These are phyloP conservation scores for Aphanomyces euteiches DNA, from an alignment of 352 stramenopile species.

Conservation along the genomic window DNA sequence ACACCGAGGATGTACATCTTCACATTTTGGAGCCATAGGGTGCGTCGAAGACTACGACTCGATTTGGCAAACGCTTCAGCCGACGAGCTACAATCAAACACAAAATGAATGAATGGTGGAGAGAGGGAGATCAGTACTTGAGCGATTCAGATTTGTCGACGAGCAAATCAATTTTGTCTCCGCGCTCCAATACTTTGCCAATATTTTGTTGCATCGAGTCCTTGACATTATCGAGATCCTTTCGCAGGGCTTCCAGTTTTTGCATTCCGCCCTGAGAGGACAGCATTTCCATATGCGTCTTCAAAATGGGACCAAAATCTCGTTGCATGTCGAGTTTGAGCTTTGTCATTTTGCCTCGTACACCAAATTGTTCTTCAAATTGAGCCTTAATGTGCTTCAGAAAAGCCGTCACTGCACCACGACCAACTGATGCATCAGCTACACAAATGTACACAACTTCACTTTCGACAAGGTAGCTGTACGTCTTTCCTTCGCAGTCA, in stretches of 20 bases:
- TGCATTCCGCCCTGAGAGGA: slow-evolving; percentile 66
- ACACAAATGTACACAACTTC: slow-evolving; percentile 84
- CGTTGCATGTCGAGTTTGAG: slow-evolving; percentile 84
- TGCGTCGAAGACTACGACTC: slow-evolving; percentile 70
- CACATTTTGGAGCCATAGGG: slow-evolving; percentile 83
- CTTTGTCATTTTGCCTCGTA: slow-evolving; percentile 83
- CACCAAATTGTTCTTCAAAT: slow-evolving; percentile 82
- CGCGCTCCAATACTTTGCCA: slow-evolving; percentile 76
- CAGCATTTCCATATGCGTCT: slow-evolving; percentile 85
- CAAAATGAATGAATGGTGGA: background rate
- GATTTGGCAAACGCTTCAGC: slow-evolving; percentile 78
- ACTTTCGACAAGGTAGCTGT: slow-evolving; percentile 82
- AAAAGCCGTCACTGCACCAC: slow-evolving; percentile 76
- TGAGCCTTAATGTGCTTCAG: slow-evolving; percentile 82
- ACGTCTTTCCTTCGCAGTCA: slow-evolving; percentile 75
- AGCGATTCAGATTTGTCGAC: slow-evolving; percentile 85
- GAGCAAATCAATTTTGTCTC: slow-evolving; percentile 84
- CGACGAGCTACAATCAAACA: slow-evolving; percentile 47
- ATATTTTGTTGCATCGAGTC: slow-evolving; percentile 81
- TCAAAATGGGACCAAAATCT: slow-evolving; percentile 76
- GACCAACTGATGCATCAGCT: slow-evolving; percentile 72
- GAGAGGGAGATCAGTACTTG: slow-evolving; percentile 42
- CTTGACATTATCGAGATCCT: slow-evolving; percentile 77
- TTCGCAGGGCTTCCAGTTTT: slow-evolving; percentile 76
- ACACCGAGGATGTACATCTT: slow-evolving; percentile 84